A percentile compares a stretch with the other conserved stretches of the same genome.
Evolutionary conservation across 805 yeast genomes (phyloP).

Genomic region (Myxozyma monticola): DNA sequence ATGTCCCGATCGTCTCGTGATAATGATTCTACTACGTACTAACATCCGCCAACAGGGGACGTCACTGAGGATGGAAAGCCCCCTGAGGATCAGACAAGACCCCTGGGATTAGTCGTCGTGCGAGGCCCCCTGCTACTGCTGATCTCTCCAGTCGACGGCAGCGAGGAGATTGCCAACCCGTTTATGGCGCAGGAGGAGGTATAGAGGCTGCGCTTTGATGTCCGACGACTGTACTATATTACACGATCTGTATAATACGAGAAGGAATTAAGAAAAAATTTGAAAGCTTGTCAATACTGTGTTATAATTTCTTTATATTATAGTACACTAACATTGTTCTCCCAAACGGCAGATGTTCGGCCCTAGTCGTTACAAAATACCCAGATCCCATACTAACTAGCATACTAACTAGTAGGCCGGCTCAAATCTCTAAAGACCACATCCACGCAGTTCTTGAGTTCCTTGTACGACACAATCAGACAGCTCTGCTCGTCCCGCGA

Average conservation of each 20-base stretch:
- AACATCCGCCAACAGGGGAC: slow-evolving; percentile 43
- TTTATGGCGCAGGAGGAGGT: slow-evolving; percentile 44
- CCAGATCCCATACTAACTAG: too few relatives aligned
- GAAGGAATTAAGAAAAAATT: not conserved
- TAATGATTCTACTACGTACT: not conserved
- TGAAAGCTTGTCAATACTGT: not conserved
- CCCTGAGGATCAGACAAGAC: slow-evolving; percentile 57
- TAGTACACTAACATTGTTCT: not conserved
- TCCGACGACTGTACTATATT: too few relatives aligned
- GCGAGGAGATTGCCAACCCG: slow-evolving; percentile 70
- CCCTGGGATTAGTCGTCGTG: slow-evolving; percentile 75
- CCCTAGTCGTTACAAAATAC: too few relatives aligned
- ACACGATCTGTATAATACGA: too few relatives aligned
- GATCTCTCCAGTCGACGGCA: slow-evolving; percentile 68
- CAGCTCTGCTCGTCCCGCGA: slow-evolving; percentile 85
- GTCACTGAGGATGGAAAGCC: slow-evolving; percentile 59
- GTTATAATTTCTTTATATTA: not conserved
- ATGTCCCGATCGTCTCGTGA: slow-evolving; percentile 22
- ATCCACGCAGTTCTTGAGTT: slow-evolving; percentile 46
- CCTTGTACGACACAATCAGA: slow-evolving; percentile 80
- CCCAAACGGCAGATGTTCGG: too few relatives aligned
- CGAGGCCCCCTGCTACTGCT: slow-evolving; percentile 80
- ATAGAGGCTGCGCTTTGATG: too few relatives aligned
- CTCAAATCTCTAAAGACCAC: slow-evolving; percentile 26
- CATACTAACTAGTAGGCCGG: slow-evolving; percentile 11